Conservation (phyloP, 805 yeast species). For the Yarrowia porcina region DNA sequence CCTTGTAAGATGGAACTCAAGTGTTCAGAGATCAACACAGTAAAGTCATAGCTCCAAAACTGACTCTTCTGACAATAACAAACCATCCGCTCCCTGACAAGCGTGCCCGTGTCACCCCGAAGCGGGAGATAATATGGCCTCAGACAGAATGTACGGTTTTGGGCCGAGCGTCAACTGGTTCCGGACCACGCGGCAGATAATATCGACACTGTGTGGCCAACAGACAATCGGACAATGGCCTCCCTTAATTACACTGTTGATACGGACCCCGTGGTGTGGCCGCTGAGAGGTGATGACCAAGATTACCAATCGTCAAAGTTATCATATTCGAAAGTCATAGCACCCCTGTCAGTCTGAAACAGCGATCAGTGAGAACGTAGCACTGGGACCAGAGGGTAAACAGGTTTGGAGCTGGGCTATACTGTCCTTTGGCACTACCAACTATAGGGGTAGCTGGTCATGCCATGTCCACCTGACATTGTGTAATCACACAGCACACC, state of each 20-base stretch:
- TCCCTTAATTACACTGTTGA: neutral
- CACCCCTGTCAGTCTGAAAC: conserved; percentile 14
- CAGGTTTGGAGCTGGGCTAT: neutral
- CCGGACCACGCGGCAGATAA: neutral
- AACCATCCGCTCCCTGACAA: no score
- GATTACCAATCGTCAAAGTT: neutral
- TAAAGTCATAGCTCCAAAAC: no score
- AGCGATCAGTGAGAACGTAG: neutral
- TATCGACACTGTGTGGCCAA: no score
- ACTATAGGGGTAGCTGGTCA: no score
- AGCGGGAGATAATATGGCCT: neutral
- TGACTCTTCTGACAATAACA: no score
- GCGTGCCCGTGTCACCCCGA: neutral
- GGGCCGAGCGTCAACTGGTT: neutral
- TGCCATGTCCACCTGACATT: no score
- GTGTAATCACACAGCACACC: neutral
- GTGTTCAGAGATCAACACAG: no score
- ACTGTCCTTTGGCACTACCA: no score
- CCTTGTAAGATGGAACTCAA: no score
- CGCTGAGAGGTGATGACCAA: no score
- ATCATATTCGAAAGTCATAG: neutral
- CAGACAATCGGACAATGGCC: neutral
- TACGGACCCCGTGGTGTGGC: no score
- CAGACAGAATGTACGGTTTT: neutral
- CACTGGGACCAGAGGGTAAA: neutral